Percentiles rank a stretch among this genome's conserved stretches.
Conservation (phyloP, 2,329 filamentous ascomycete genomes). For the Neofusicoccum umdonicola region DNA sequence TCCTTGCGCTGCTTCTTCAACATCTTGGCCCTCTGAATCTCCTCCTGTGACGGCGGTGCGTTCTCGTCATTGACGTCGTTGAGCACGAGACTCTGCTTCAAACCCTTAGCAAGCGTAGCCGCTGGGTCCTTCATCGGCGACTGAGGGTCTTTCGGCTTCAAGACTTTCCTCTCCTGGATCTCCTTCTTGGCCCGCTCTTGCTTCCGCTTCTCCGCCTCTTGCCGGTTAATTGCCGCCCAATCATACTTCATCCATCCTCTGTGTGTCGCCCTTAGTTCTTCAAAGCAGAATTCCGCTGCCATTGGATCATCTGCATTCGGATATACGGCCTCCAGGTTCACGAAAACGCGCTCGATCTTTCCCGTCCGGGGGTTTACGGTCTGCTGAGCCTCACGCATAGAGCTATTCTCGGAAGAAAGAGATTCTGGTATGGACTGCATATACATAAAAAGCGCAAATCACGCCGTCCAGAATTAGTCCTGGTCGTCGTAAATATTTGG, state of each 20-base stretch:
- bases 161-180: neutral
- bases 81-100: constrained; percentile 12
- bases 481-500: constrained; percentile 79
- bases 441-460: constrained; percentile 52
- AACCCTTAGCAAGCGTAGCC: constrained; percentile 6
- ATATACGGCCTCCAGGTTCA: constrained; percentile 82
- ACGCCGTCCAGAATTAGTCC: constrained; percentile 79
- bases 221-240: constrained; percentile 46
- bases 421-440: constrained; percentile 46
- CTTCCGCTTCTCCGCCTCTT: constrained; percentile 13
- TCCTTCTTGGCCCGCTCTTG: constrained; percentile 16
- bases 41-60: constrained; percentile 44
- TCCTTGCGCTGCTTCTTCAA: constrained; percentile 48
- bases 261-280: constrained; percentile 79
- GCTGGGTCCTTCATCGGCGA: neutral
- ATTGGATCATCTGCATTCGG: constrained; percentile 66
- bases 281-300: constrained; percentile 79
- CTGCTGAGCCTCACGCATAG: constrained; percentile 74
- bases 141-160: constrained; percentile 13
- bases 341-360: constrained; percentile 81
- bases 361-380: constrained; percentile 79
- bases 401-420: constrained; percentile 52
- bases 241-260: constrained; percentile 64
- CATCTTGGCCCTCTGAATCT: constrained; percentile 57
- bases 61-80: constrained; percentile 46